Evolutionary conservation across 2,329 filamentous ascomycete species (phyloP).

Genomic region (Aspergillus fumigatus): DNA sequence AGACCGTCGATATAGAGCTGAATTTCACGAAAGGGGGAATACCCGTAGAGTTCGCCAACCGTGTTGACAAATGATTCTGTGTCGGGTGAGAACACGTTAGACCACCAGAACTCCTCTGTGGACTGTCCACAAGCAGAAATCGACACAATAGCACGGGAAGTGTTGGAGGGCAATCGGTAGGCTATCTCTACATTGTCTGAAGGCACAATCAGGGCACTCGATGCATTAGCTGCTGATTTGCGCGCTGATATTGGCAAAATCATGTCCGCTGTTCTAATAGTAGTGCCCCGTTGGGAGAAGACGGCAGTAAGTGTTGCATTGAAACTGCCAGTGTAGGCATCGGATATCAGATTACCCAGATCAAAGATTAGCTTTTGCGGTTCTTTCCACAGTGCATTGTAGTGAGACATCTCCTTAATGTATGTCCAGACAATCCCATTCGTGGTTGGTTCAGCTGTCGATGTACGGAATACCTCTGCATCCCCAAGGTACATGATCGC

Average conservation of each 20-base stretch:
- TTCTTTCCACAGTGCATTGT: slow-evolving; percentile 62
- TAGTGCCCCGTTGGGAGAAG: slow-evolving; percentile 55
- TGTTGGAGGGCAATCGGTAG: slow-evolving; percentile 62
- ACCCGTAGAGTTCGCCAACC: slow-evolving; percentile 58
- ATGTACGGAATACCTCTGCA: slow-evolving; percentile 76
- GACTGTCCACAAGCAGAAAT: slow-evolving; percentile 74
- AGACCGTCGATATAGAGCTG: slow-evolving; percentile 69
- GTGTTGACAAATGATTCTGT: slow-evolving; percentile 54
- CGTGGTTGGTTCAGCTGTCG: slow-evolving; percentile 70
- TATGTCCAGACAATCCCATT: slow-evolving; percentile 72
- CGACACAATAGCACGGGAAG: slow-evolving; percentile 65
- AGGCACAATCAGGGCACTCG: slow-evolving; percentile 67
- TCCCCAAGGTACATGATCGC: slow-evolving; percentile 72
- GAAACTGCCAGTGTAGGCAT: slow-evolving; percentile 67
- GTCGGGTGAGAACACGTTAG: slow-evolving; percentile 64
- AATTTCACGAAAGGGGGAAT: slow-evolving; percentile 72
- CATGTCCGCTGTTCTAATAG: slow-evolving; percentile 51
- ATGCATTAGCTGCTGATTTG: slow-evolving; percentile 38
- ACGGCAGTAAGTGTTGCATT: slow-evolving; percentile 70
- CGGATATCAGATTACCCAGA: slow-evolving; percentile 66
- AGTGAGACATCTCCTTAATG: slow-evolving; percentile 73
- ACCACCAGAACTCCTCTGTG: slow-evolving; percentile 81
- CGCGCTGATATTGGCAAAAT: slow-evolving; percentile 58
- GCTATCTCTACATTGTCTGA: slow-evolving; percentile 55
- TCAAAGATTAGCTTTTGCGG: slow-evolving; percentile 76